A percentile compares a stretch with the other conserved stretches of the same genome.
Evolutionary conservation across 139 green algal genomes (phyloP).

Genomic region (Pleodorina starrii): DNA sequence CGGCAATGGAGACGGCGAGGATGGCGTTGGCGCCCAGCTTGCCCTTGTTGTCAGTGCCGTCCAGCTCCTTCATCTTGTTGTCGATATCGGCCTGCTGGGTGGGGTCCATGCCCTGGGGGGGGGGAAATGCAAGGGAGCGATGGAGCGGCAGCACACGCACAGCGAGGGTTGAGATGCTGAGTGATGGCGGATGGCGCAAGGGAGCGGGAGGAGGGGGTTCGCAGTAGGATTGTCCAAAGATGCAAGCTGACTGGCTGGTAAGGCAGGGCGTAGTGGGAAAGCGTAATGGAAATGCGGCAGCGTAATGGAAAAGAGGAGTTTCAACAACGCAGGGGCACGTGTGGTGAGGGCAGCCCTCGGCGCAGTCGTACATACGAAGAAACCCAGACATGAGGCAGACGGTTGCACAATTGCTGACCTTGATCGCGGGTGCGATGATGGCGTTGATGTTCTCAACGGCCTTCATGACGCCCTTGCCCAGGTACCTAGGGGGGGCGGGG

Average conservation of each 20-base stretch:
- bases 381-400: not conserved
- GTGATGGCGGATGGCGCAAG: no score
- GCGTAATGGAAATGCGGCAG: no score
- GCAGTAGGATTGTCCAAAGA: no score
- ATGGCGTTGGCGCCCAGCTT: slow-evolving; percentile 99
- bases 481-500: slow-evolving; percentile 68
- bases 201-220: no score
- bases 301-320: no score
- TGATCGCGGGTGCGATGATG: slow-evolving; percentile 91
- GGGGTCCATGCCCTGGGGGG: slow-evolving; percentile 88
- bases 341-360: no score
- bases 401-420: slow-evolving; percentile 55
- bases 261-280: no score
- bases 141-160: no score
- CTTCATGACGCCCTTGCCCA: slow-evolving; percentile 96
- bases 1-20: slow-evolving; percentile 97
- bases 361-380: not conserved
- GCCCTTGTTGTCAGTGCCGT: slow-evolving; percentile 98
- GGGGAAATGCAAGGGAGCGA: not conserved
- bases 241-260: no score
- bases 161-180: no score
- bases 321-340: not conserved
- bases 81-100: slow-evolving; percentile 94
- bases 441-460: slow-evolving; percentile 98
- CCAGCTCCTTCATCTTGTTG: slow-evolving; percentile 94